phyloP scores from a whole-genome alignment of 2,329 filamentous ascomycete species.

The Fusarium albidum region DNA sequence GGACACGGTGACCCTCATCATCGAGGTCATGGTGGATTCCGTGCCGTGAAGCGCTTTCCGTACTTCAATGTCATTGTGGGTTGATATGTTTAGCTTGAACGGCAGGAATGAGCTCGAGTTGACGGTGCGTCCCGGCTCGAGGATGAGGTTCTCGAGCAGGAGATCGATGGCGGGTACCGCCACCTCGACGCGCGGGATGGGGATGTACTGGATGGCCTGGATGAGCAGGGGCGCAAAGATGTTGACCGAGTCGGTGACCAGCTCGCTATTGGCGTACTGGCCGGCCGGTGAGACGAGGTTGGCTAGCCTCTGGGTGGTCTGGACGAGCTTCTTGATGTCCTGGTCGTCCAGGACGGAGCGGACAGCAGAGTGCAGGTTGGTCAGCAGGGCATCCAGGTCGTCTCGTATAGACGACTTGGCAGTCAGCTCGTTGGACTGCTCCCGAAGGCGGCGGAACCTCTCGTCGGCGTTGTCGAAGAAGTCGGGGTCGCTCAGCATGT shows the following conservation, averaged over 20 bases:
- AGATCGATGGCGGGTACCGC: constrained; percentile 85
- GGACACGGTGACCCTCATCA: constrained; percentile 80
- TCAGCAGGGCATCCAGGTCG: constrained; percentile 76
- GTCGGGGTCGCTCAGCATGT: constrained; percentile 83
- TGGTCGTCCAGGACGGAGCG: constrained; percentile 74
- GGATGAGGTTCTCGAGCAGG: constrained; percentile 86
- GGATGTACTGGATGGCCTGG: constrained; percentile 82
- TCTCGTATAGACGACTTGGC: constrained; percentile 73
- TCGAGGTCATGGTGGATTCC: constrained; percentile 70
- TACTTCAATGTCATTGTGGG: constrained; percentile 86
- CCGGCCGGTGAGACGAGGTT: constrained; percentile 73
- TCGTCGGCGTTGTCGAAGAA: constrained; percentile 81
- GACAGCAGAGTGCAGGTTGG: constrained; percentile 73
- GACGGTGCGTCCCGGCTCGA: constrained; percentile 86
- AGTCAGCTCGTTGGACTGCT: constrained; percentile 69
- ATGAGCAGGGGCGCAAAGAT: constrained; percentile 83
- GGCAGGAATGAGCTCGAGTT: constrained; percentile 91
- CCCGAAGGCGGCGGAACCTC: constrained; percentile 59
- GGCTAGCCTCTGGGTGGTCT: constrained; percentile 73
- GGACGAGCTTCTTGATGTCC: constrained; percentile 73
- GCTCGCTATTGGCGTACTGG: constrained; percentile 70
- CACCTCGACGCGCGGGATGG: constrained; percentile 89
- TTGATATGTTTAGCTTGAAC: constrained; percentile 81
- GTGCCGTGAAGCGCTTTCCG: constrained; percentile 75
- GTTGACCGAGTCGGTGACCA: constrained; percentile 79